phyloP scores from a whole-genome alignment of 179 eudicot species.

The Actinidia chinensis region DNA sequence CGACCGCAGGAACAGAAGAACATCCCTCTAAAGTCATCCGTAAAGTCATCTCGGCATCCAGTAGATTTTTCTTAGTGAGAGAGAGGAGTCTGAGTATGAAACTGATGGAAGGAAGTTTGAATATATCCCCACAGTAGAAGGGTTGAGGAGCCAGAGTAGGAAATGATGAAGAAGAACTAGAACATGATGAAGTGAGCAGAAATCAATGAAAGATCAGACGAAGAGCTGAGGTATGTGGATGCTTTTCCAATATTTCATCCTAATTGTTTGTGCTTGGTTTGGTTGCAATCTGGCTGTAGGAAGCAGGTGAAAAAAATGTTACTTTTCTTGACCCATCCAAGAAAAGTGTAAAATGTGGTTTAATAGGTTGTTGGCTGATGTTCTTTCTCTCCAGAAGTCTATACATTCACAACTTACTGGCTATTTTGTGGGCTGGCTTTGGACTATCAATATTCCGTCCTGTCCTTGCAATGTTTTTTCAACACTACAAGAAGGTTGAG shows the following conservation, averaged over 20 bases:
- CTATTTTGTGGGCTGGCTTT: too few relatives aligned
- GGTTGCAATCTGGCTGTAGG: not conserved
- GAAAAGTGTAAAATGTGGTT: too few relatives aligned
- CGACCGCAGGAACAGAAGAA: conserved; percentile 60
- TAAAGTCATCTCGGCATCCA: conserved; percentile 68
- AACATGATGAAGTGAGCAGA: conserved; percentile 49
- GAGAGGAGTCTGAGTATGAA: conserved; percentile 94
- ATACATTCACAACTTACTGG: too few relatives aligned
- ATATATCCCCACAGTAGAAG: conserved; percentile 53
- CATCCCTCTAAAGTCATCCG: conserved; percentile 58
- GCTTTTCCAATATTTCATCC: not conserved
- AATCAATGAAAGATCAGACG: conserved; percentile 77
- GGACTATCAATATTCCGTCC: too few relatives aligned
- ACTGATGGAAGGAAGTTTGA: conserved; percentile 84
- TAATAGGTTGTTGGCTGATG: too few relatives aligned
- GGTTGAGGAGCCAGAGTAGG: conserved; percentile 65
- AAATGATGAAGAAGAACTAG: conserved; percentile 68
- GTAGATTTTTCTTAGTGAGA: conserved; percentile 77
- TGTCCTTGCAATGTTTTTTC: too few relatives aligned
- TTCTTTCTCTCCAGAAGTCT: too few relatives aligned
- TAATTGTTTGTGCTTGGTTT: conserved; percentile 6
- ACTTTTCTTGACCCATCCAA: too few relatives aligned
- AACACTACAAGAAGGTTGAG: too few relatives aligned
- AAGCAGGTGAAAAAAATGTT: too few relatives aligned
- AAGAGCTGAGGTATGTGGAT: conserved; percentile 66